Evolutionary conservation across 192 early-diverging fungal species (phyloP).

Genomic region (Haplosporangium gracile): DNA sequence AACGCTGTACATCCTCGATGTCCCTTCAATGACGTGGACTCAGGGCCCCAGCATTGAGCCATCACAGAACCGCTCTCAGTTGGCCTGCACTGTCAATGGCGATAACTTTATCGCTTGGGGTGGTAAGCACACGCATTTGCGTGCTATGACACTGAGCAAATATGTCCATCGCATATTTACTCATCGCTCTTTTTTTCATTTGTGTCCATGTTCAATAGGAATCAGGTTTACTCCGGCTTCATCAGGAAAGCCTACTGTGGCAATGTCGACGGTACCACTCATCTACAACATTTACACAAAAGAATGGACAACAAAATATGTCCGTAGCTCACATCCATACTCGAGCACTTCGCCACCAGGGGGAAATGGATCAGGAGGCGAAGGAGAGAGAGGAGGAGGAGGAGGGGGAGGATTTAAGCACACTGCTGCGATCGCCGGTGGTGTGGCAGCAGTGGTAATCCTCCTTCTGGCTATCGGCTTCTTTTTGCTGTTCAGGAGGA

Average conservation of each 20-base stretch:
- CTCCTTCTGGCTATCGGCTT: not conserved
- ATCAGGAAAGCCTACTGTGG: not conserved
- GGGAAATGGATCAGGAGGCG: no score
- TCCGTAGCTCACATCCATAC: not conserved
- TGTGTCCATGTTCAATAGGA: not conserved
- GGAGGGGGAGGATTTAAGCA: not conserved
- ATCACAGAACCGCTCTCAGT: not conserved
- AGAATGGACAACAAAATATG: not conserved
- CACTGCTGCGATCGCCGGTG: not conserved
- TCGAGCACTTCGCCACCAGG: not conserved
- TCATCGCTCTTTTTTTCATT: not conserved
- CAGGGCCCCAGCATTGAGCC: not conserved
- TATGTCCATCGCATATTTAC: not conserved
- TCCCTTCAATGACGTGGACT: not conserved
- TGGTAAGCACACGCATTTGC: not conserved
- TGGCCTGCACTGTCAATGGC: not conserved
- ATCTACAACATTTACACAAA: not conserved
- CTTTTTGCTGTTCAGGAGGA: not conserved
- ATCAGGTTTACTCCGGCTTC: not conserved
- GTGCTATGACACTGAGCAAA: no score
- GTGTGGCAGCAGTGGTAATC: not conserved
- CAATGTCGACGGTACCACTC: not conserved
- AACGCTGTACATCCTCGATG: not conserved
- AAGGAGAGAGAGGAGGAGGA: not conserved
- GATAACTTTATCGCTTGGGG: constrained; percentile 8